Base-by-base conservation (phyloP, 441 rosid genomes). In the Aquilaria agallochum region DNA sequence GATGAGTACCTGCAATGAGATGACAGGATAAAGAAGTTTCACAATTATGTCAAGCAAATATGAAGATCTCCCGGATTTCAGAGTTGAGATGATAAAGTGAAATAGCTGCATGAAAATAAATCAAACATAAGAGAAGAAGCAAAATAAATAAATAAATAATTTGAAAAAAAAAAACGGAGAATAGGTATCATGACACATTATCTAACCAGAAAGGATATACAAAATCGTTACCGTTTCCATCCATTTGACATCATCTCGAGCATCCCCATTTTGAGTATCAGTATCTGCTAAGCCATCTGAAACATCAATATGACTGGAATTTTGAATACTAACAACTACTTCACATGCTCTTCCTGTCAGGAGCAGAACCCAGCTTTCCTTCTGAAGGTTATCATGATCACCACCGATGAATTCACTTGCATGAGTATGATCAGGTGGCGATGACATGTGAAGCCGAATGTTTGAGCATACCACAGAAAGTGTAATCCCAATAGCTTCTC, bases 31-130 rank as follows among this genome's bases (percentile, higher is more conserved):
- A 58, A 95, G 87, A 67, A 92, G 80, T 69, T 76, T 84, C 53
- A 80, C 95, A 52, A 95, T 74, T 65, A 90, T 81, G 71, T 95
- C 97, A 61, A 87, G 84, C 79, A 92, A 76, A 82, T 73, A 92
- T 46, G 99, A 83, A 64, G 99, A 87, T 78, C 99, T 85, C 76
- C 97, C 99, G 30, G 99, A 92, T 82, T 92, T 95, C 83, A 90
- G 72, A 58, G 93, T 83, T 36, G 98, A 78, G 70, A 92, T 83
- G 70, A 90, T 74, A 80, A 95, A 95, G 79, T 95, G 94, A 73
- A 92, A 92, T 75, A 88, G 80, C 99, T 92, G 71, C 67, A 73
- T 5, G 44, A 40, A 40, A 40, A 40, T 9, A 40, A 5, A 40
- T 40, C 9, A 40, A 40, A 40, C 51, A 63, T 65, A 60, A 33